Evolutionary conservation across 805 yeast species (phyloP).

Genomic region (Yarrowia deformans): DNA sequence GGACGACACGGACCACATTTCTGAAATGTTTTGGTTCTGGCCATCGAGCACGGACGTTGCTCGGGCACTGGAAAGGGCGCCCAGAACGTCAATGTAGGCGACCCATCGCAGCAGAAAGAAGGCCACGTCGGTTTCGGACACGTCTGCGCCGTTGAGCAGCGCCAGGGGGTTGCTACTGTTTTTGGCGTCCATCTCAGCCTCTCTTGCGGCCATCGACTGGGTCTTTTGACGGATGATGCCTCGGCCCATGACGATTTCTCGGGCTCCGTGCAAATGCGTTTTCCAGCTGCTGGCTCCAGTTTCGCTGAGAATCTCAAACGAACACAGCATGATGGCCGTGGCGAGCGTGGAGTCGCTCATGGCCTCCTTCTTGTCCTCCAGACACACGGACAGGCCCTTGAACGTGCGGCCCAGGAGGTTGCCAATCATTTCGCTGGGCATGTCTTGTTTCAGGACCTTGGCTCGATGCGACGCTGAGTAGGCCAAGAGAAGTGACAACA

Average conservation of each 20-base stretch:
- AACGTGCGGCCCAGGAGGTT: constrained; percentile 64
- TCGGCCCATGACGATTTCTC: constrained; percentile 65
- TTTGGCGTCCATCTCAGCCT: not conserved
- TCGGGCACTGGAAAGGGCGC: constrained; percentile 61
- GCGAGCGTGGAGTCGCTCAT: constrained; percentile 74
- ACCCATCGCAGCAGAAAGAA: constrained; percentile 73
- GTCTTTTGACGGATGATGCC: constrained; percentile 48
- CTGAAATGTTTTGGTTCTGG: constrained; percentile 49
- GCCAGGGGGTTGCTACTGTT: constrained; percentile 30
- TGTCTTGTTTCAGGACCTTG: constrained; percentile 40
- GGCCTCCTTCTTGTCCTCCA: constrained; percentile 60
- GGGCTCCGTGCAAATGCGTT: constrained; percentile 71
- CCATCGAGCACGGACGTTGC: constrained; percentile 45
- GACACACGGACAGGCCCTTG: constrained; percentile 59
- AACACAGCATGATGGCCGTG: constrained; percentile 63
- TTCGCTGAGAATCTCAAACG: constrained; percentile 60
- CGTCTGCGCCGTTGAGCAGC: constrained; percentile 30
- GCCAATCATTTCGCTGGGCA: constrained; percentile 54
- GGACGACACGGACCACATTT: constrained; percentile 47
- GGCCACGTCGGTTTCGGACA: constrained; percentile 51
- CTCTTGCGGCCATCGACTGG: constrained; percentile 10
- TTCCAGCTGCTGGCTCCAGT: constrained; percentile 57
- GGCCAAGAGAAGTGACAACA: constrained; percentile 64
- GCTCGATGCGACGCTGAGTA: constrained; percentile 56
- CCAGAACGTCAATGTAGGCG: constrained; percentile 69